Conservation (phyloP, 805 yeast species). For the Saccharomyces paradoxus region DNA sequence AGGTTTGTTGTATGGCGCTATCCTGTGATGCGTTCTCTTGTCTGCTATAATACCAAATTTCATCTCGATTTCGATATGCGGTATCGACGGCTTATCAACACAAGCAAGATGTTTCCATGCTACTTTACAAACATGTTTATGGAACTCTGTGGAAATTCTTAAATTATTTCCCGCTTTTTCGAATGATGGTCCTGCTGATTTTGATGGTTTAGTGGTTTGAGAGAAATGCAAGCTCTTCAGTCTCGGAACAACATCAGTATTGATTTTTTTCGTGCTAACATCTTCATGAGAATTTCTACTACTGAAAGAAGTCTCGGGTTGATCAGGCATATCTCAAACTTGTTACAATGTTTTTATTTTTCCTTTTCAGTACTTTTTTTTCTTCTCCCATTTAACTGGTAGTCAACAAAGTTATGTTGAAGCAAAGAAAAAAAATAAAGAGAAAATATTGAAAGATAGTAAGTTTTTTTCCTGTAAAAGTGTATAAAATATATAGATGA, state of each 20-base stretch:
- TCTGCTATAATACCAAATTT: slow-evolving; percentile 67
- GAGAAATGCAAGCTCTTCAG: neutral
- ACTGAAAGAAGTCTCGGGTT: neutral
- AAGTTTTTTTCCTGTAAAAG: neutral
- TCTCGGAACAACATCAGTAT: neutral
- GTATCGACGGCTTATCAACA: slow-evolving; percentile 18
- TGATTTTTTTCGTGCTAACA: neutral
- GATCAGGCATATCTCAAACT: neutral
- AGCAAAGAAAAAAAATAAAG: neutral
- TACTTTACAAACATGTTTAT: neutral
- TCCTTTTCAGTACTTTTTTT: neutral
- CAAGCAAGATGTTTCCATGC: neutral
- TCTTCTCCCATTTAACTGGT: neutral
- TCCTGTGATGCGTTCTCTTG: slow-evolving; percentile 51
- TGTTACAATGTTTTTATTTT: neutral
- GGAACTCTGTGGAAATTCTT: neutral
- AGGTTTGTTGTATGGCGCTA: slow-evolving; percentile 39
- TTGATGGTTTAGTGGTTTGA: neutral
- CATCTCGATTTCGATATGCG: slow-evolving; percentile 63
- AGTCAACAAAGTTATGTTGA: neutral
- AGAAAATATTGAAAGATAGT: neutral
- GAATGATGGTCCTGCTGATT: neutral
- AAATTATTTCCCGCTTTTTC: neutral
- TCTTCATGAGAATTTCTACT: neutral
- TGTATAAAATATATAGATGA: neutral